Conservation (phyloP, 768 basidiomycete species). For the Boletus huronensis region DNA sequence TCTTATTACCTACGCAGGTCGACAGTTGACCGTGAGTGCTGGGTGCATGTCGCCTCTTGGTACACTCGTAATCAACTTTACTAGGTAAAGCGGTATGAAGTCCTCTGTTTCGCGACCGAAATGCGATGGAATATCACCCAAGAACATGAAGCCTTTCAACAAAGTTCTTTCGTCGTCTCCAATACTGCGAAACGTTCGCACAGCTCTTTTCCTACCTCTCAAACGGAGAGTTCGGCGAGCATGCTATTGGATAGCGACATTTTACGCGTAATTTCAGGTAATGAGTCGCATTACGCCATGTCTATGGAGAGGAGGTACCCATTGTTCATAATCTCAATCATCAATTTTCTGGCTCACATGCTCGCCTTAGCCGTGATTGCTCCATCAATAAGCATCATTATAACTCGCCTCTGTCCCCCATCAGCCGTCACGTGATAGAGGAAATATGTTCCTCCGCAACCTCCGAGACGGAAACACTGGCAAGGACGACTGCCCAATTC, state of each 20-base stretch:
- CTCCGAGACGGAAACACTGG: background rate
- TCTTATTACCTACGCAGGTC: conserved; percentile 18
- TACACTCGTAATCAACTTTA: background rate
- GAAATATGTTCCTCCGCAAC: conserved; percentile 6
- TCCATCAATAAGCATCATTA: background rate
- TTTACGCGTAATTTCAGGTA: conserved; percentile 15
- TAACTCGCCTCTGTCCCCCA: conserved; percentile 17
- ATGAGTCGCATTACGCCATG: background rate
- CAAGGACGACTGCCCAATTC: background rate
- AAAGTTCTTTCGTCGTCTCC: conserved; percentile 21
- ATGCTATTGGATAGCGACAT: conserved; percentile 16
- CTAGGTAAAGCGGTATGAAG: conserved; percentile 27
- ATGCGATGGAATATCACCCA: conserved; percentile 24
- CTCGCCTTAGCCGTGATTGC: background rate
- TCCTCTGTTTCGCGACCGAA: conserved; percentile 27
- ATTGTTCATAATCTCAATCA: background rate
- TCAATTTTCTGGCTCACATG: background rate
- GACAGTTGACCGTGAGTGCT: conserved; percentile 24
- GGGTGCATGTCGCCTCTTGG: background rate
- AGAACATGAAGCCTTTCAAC: conserved; percentile 8
- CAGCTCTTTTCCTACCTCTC: background rate
- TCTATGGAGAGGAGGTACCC: conserved; percentile 5
- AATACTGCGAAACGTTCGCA: background rate
- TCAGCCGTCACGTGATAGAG: conserved; percentile 17
- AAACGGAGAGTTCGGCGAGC: background rate